Evolutionary conservation across 23 red algal species (phyloP).

Genomic region (Gracilaria caudata): DNA sequence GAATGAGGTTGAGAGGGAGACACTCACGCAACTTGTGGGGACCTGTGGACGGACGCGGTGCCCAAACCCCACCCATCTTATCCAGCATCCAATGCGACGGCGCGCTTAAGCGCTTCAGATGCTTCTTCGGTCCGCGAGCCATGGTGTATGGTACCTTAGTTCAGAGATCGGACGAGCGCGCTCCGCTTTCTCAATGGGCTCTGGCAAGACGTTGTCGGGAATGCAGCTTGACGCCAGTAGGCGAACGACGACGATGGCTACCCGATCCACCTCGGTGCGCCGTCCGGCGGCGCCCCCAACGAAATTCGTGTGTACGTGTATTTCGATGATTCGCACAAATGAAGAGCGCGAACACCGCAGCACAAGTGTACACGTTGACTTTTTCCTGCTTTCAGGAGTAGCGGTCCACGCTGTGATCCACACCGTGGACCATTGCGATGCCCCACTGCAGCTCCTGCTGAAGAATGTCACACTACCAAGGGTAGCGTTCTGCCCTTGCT

Average conservation of each 20-base stretch:
- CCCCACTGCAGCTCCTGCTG: neutral
- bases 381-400: too few relatives aligned
- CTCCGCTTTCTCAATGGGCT: neutral
- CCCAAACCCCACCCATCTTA: slow-evolving; percentile 97
- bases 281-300: slow-evolving; percentile 6
- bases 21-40: slow-evolving; percentile 98
- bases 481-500: too few relatives aligned
- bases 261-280: neutral
- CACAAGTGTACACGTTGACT: slow-evolving; percentile 27
- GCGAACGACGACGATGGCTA: neutral
- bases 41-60: slow-evolving; percentile 90
- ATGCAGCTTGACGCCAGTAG: neutral
- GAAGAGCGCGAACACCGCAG: neutral
- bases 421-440: too few relatives aligned
- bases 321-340: neutral
- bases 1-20: slow-evolving; percentile 94
- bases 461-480: too few relatives aligned
- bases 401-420: too few relatives aligned
- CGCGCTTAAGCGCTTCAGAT: slow-evolving; percentile 98
- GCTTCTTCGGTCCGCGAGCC: slow-evolving; percentile 98
- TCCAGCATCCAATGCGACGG: slow-evolving; percentile 98
- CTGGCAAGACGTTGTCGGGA: neutral
- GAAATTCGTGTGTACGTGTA: neutral
- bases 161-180: slow-evolving; percentile 5
- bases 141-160: slow-evolving; percentile 7